Evolutionary conservation across 257 asterid genomes (phyloP).

Genomic region (Buddleja alternifolia): DNA sequence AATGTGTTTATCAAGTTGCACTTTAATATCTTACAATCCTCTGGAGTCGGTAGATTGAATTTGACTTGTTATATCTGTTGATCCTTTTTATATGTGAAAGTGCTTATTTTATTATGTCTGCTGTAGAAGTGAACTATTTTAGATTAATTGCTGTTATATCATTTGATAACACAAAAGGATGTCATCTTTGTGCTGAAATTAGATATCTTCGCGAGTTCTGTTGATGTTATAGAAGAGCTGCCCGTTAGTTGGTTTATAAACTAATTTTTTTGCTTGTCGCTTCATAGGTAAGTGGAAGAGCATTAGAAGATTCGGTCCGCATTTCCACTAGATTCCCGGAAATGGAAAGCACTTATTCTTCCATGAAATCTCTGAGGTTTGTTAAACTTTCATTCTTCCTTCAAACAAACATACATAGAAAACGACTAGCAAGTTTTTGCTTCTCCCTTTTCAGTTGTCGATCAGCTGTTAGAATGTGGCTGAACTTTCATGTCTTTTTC

Average conservation of each 20-base stretch:
- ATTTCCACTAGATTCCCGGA: slow-evolving; percentile 77
- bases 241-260: slow-evolving; percentile 21
- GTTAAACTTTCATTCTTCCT: slow-evolving; percentile 25
- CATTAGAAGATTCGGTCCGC: slow-evolving; percentile 86
- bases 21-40: not conserved
- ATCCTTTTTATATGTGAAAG: not conserved
- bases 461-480: not conserved
- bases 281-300: slow-evolving; percentile 78
- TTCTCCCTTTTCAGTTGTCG: slow-evolving; percentile 1
- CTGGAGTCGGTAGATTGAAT: slow-evolving; percentile 15
- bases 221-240: slow-evolving; percentile 13
- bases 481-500: slow-evolving; percentile 4
- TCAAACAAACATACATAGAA: not conserved
- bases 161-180: not conserved
- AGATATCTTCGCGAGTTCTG: not conserved
- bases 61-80: not conserved
- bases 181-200: not conserved
- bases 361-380: slow-evolving; percentile 77
- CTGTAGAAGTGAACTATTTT: not conserved
- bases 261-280: slow-evolving; percentile 12
- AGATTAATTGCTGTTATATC: slow-evolving; percentile 16
- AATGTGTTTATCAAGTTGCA: not conserved
- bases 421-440: not conserved
- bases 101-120: slow-evolving; percentile 7
- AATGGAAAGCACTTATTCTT: slow-evolving; percentile 71